These are phyloP conservation scores for Persicaria maculosa DNA, from an alignment of 148 eudicot genomes.

Conservation along the genomic window DNA sequence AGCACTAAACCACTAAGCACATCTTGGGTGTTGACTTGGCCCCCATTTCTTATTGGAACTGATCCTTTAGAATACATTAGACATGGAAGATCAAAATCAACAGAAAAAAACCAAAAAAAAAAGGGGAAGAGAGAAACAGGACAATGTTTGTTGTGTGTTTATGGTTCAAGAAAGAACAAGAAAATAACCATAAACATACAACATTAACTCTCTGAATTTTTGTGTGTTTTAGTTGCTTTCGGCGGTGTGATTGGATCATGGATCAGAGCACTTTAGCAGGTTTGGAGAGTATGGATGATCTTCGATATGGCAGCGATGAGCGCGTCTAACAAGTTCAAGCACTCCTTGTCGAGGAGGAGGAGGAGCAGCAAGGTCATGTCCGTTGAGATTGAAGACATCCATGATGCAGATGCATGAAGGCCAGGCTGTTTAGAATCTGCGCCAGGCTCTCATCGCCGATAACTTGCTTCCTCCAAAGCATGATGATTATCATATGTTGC, in stretches of 20 bases:
- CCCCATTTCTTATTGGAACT: neutral
- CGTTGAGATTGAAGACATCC: conserved; percentile 47
- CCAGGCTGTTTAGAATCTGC: conserved; percentile 42
- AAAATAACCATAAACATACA: neutral
- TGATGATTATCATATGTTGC: conserved; percentile 61
- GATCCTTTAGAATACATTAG: neutral
- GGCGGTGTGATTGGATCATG: neutral
- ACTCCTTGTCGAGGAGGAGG: conserved; percentile 53
- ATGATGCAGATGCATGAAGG: conserved; percentile 61
- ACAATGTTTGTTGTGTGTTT: neutral
- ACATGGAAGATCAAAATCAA: neutral
- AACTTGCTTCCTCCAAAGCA: conserved; percentile 41
- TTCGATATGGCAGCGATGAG: conserved; percentile 49
- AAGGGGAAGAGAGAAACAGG: neutral
- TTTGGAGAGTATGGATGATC: conserved; percentile 3
- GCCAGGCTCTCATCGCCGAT: conserved; percentile 43
- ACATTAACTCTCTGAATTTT: neutral
- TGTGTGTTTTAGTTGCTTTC: neutral
- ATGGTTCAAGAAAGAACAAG: neutral
- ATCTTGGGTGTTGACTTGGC: conserved; percentile 1
- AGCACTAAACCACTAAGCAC: conserved; percentile 12
- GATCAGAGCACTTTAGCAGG: neutral
- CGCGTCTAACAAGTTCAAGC: conserved; percentile 73
- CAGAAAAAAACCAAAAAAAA: neutral
- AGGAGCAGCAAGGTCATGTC: conserved; percentile 83